Conservation (phyloP, 163 green algal species). For the Scenedesmus sp. region DNA sequence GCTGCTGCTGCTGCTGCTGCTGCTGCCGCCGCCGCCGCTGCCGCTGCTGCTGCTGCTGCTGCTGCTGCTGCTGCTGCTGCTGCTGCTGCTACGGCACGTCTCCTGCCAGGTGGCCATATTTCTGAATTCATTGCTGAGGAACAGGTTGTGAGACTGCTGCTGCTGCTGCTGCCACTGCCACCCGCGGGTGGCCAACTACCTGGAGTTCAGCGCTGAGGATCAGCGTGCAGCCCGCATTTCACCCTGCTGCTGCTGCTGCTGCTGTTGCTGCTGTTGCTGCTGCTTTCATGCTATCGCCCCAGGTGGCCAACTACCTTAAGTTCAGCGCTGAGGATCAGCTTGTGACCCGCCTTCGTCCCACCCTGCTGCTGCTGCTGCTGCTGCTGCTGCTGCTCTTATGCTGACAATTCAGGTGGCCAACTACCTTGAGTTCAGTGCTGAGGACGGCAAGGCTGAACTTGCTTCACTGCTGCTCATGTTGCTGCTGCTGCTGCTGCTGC, state of each 20-base stretch:
- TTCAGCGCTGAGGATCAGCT: background rate
- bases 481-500: too few relatives aligned
- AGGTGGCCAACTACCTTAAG: background rate
- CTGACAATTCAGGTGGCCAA: constrained; percentile 57
- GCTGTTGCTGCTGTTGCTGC: background rate
- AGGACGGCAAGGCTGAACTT: constrained; percentile 71
- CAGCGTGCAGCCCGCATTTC: constrained; percentile 70
- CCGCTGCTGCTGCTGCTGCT: too few relatives aligned
- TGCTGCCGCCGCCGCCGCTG: too few relatives aligned
- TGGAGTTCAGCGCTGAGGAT: constrained; percentile 70
- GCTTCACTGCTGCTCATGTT: too few relatives aligned
- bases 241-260: background rate
- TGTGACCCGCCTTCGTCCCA: background rate
- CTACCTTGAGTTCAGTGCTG: constrained; percentile 69
- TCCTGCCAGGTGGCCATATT: too few relatives aligned
- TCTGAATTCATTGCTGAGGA: too few relatives aligned
- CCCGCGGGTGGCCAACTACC: constrained; percentile 63
- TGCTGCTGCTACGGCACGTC: too few relatives aligned
- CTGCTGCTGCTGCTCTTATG: background rate
- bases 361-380: background rate
- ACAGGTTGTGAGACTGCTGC: background rate
- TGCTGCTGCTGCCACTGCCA: background rate
- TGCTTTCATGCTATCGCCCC: too few relatives aligned
- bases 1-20: too few relatives aligned
- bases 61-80: too few relatives aligned